Base-by-base conservation (phyloP, 108 stramenopile species). In the Skeletonema potamos region DNA sequence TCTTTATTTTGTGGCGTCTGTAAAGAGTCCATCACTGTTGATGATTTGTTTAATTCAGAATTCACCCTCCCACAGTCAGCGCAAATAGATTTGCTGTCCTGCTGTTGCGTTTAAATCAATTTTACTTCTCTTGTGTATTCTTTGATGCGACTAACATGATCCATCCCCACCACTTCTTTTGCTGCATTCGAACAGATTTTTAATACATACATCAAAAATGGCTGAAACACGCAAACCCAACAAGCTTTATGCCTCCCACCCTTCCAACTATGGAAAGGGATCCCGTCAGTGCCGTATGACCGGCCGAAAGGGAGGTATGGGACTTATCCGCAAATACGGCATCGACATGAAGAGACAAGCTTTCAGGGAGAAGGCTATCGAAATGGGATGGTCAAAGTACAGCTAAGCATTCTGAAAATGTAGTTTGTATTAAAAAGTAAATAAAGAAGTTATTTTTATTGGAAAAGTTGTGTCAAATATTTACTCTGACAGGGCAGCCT, bases 311-410 rank as follows among this genome's bases (percentile, higher is more conserved):
- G 94, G 94, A 71, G 94, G 94, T 79, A 87, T 72, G 70, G 94
- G 94, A 81, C 85, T 95, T 27, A 87, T 95, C 77, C 88, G 94
- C 68, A 92, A 95, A 72, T 95, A 92, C 66, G 94, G 94, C 46
- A 95, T 95, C 72, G 82, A 95, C 77, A 95, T 95, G 94, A 95
- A 95, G 89, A 88, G 94, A 81, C 94, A 95, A 77, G 81, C 82
- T 13, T 95, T 95, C 83, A 87, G 94, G 72, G 94, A 95, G 61
- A 89, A 88, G 34, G 94, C 94, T 3, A 44, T 79, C 46, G 91
- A 91, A 27, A 95, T 95, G 86, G 94, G 94, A 62, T 95, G 83
- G 82, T 61, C 54, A 51, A 95, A 95, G 86, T 95, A 92, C 91
- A 91, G 73, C 68, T 95, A 92, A 91, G 63, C 56, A 24, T 34